Conservation (phyloP, 164 flowering plant genomes). For the Liquidambar formosana region DNA sequence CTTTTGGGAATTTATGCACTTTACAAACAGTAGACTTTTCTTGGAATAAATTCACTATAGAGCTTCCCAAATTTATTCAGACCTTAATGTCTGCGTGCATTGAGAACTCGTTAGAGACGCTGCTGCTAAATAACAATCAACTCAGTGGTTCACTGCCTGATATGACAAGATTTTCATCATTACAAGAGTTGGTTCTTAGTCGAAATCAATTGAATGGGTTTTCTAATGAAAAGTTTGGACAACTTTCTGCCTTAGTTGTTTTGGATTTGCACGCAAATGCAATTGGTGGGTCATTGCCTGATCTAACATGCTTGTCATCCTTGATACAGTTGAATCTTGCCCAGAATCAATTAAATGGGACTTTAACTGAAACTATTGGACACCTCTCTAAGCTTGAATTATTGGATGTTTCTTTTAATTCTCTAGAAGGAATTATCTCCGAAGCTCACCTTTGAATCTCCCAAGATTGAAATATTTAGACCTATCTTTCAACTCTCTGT, state of each 20-base stretch:
- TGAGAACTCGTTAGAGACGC: neutral
- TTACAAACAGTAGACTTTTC: neutral
- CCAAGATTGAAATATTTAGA: slow-evolving; percentile 7
- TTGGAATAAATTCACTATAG: neutral
- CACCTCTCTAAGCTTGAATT: slow-evolving; percentile 16
- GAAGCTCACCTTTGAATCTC: slow-evolving; percentile 30
- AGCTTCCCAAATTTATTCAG: neutral
- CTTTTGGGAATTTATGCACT: slow-evolving; percentile 15
- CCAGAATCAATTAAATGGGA: slow-evolving; percentile 3
- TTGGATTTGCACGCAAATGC: neutral
- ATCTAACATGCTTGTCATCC: neutral
- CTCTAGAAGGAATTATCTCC: slow-evolving; percentile 21
- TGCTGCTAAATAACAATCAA: slow-evolving; percentile 4
- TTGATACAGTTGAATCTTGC: neutral
- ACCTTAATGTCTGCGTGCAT: neutral
- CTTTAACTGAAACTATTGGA: slow-evolving; percentile 7
- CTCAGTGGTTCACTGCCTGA: slow-evolving; percentile 22
- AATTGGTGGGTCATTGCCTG: slow-evolving; percentile 9
- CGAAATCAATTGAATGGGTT: slow-evolving; percentile 10
- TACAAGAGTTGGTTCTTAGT: slow-evolving; percentile 2
- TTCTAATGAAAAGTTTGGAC: neutral
- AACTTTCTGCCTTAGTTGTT: neutral
- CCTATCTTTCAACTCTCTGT: slow-evolving; percentile 12
- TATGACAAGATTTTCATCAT: slow-evolving; percentile 11
- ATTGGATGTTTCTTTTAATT: slow-evolving; percentile 20